Percentiles rank a stretch among this genome's conserved stretches.
These are phyloP conservation scores for Wakefieldia striispora DNA, from an alignment of 768 basidiomycete species.

Conservation along the genomic window DNA sequence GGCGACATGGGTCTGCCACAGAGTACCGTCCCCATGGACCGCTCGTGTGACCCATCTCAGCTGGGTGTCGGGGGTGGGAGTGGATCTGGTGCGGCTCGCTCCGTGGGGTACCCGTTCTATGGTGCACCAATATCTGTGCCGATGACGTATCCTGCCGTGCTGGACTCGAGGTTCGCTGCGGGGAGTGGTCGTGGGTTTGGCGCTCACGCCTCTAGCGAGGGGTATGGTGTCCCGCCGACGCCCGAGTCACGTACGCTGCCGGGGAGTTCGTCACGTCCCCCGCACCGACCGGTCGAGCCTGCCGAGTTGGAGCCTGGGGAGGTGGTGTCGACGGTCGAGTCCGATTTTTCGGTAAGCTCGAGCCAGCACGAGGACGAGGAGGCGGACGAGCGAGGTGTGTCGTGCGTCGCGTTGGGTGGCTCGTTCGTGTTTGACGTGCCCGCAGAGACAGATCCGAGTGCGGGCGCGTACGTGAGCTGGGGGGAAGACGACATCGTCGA, in stretches of 20 bases:
- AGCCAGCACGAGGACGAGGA: constrained; percentile 20
- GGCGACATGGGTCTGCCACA: constrained; percentile 19
- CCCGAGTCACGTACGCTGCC: background rate
- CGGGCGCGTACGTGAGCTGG: background rate
- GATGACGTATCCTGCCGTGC: constrained; percentile 11
- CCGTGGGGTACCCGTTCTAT: background rate
- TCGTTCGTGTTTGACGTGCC: background rate
- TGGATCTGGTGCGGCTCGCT: constrained; percentile 20
- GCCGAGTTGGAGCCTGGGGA: constrained; percentile 27
- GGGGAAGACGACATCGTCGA: background rate
- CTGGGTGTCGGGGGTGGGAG: constrained; percentile 13
- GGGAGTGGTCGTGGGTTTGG: background rate
- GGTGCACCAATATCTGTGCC: background rate
- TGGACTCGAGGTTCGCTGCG: constrained; percentile 12
- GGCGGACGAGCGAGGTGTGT: constrained; percentile 10
- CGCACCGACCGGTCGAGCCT: background rate
- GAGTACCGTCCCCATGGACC: constrained; percentile 1
- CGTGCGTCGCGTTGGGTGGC: background rate
- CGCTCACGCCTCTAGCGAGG: background rate
- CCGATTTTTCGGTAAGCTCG: constrained; percentile 24
- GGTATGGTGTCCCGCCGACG: background rate
- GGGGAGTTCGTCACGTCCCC: background rate
- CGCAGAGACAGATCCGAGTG: background rate
- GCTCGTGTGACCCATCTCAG: constrained; percentile 19
- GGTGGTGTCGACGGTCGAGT: constrained; percentile 22